Percentiles rank a stretch among this genome's conserved stretches.
phyloP scores from a whole-genome alignment of 805 yeast species.

The Ogataea pilisensis region DNA sequence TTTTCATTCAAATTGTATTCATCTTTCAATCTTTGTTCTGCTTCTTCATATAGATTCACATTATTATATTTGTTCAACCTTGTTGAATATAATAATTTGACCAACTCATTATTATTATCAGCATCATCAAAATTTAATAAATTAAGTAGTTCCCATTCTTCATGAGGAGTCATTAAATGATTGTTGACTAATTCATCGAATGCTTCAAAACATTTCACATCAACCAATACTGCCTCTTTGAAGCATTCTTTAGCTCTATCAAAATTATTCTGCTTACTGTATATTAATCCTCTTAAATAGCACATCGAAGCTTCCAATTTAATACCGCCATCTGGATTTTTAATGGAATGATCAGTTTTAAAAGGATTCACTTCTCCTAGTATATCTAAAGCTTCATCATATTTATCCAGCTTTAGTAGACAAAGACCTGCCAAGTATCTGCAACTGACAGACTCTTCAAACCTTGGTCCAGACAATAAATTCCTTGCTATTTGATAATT shows the following conservation, averaged over 20 bases:
- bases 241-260: constrained; percentile 83
- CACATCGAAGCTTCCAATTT: constrained; percentile 85
- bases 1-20: constrained; percentile 70
- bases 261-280: constrained; percentile 76
- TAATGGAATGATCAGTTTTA: constrained; percentile 31
- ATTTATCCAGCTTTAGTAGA: constrained; percentile 62
- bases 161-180: constrained; percentile 73
- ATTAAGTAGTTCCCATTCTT: constrained; percentile 78
- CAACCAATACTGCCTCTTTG: constrained; percentile 80
- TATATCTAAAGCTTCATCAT: constrained; percentile 86
- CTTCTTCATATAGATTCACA: constrained; percentile 53
- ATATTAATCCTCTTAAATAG: constrained; percentile 77
- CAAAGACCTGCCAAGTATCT: constrained; percentile 77
- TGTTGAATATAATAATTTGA: constrained; percentile 72
- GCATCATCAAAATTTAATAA: constrained; percentile 64
- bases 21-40: constrained; percentile 60
- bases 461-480: constrained; percentile 53
- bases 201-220: constrained; percentile 91
- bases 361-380: constrained; percentile 83
- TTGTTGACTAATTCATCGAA: constrained; percentile 72
- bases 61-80: constrained; percentile 70
- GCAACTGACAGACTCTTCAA: constrained; percentile 65
- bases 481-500: constrained; percentile 76
- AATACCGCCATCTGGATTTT: constrained; percentile 74
- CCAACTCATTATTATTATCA: constrained; percentile 76